Base-by-base conservation (phyloP, 2,329 filamentous ascomycete genomes). In the Ophiostoma sp. region DNA sequence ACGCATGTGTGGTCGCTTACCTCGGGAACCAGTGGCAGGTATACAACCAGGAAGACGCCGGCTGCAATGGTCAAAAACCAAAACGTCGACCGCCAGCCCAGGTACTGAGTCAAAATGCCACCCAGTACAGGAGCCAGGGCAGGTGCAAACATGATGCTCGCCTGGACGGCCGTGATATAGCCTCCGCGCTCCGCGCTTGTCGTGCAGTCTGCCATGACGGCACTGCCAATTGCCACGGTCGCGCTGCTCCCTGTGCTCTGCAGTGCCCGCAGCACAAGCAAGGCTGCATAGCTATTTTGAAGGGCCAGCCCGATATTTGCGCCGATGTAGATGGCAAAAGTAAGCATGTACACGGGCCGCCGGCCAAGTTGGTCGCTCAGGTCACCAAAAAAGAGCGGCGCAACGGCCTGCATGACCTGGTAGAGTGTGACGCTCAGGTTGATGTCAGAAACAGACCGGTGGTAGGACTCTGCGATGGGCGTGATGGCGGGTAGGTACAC, bases 131-230 rank as follows among this genome's bases (percentile, higher is more conserved):
- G 85, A 0, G 81, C 79, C 44, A 81, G 66, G 0, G 77, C 76
- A 6, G 78, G 77, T 5, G 74, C 78, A 58, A 87, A 73, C 4
- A 83, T 78, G 2, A 77, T 72, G 62, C 77, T 81, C 45, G 77
- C 76, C 69, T 78, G 80, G 66, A 79, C 81, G 70, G 79, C 81
- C 36, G 79, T 82, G 62, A 87, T 81, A 73, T 84, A 84, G 5
- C 79, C 77, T 16, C 85, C 85, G 66, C 87, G 78, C 73, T 89
- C 86, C 0, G 81, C 80, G 2, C 80, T 79, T 0, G 84, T 86
- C 0, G 81, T 80, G 9, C 69, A 66, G 70, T 73, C 72, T 0
- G 82, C 83, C 5, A 89, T 80, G 1, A 88, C 81, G 0, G 81
- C 86, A 52, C 71, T 74, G 5, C 74, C 73, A 36, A 89, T 78